These are phyloP conservation scores for Fusarium sp. DNA, from an alignment of 2,329 filamentous ascomycete species.

Conservation along the genomic window DNA sequence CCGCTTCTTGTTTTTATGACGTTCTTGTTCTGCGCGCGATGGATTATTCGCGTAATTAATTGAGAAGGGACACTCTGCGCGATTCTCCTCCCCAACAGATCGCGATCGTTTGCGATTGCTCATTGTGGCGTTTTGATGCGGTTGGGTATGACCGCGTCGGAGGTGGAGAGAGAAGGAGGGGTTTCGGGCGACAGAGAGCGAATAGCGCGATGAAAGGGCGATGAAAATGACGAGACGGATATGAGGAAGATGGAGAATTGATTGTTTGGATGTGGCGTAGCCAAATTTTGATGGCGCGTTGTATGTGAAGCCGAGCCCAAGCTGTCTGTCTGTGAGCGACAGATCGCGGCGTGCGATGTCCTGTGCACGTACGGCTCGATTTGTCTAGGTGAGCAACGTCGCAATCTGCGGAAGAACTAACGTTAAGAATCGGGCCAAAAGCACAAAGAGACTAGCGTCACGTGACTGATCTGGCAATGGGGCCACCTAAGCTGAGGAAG, in stretches of 20 bases:
- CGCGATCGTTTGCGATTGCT: slow-evolving; percentile 64
- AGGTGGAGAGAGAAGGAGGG: slow-evolving; percentile 44
- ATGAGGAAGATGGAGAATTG: neutral
- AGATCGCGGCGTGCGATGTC: slow-evolving; percentile 47
- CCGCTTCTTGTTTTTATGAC: slow-evolving; percentile 59
- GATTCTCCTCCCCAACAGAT: slow-evolving; percentile 60
- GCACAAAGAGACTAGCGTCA: slow-evolving; percentile 34
- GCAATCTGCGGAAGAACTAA: slow-evolving; percentile 40
- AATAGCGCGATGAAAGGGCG: slow-evolving; percentile 31
- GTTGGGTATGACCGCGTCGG: slow-evolving; percentile 43
- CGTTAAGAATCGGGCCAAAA: slow-evolving; percentile 41
- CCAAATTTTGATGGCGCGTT: slow-evolving; percentile 36
- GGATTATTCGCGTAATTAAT: slow-evolving; percentile 51
- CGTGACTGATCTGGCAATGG: slow-evolving; percentile 30
- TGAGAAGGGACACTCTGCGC: slow-evolving; percentile 67
- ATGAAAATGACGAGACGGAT: neutral
- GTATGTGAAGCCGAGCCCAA: slow-evolving; percentile 41
- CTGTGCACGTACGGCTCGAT: slow-evolving; percentile 44
- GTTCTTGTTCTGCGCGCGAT: slow-evolving; percentile 48
- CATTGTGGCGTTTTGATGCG: slow-evolving; percentile 40
- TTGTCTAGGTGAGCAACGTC: slow-evolving; percentile 44
- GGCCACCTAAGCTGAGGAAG: slow-evolving; percentile 36
- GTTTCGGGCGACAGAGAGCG: slow-evolving; percentile 38
- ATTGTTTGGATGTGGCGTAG: neutral
- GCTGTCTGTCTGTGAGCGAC: slow-evolving; percentile 47